A percentile compares a stretch with the other conserved stretches of the same genome.
These are phyloP conservation scores for Pleurotus platypus DNA, from an alignment of 768 basidiomycete species.

Conservation along the genomic window DNA sequence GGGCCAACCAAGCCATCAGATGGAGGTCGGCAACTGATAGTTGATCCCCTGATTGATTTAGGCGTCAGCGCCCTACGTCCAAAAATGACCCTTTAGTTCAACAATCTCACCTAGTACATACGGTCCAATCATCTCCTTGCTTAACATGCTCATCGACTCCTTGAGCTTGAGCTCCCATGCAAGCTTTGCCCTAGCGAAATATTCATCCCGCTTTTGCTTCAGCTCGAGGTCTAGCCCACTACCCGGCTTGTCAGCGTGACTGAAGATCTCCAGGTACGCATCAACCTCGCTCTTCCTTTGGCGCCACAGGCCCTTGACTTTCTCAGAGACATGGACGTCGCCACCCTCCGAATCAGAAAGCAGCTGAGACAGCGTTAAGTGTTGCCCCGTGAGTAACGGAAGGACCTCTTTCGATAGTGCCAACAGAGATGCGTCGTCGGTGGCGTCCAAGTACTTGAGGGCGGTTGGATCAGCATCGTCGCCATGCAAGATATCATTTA, in stretches of 20 bases:
- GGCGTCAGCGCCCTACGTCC: not conserved
- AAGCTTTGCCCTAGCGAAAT: slow-evolving; percentile 44
- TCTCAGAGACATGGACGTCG: slow-evolving; percentile 51
- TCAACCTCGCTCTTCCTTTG: slow-evolving; percentile 46
- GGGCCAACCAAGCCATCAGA: slow-evolving; percentile 70
- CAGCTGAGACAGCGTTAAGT: slow-evolving; percentile 44
- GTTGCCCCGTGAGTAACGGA: slow-evolving; percentile 42
- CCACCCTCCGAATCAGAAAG: slow-evolving; percentile 49
- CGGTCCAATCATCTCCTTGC: slow-evolving; percentile 60
- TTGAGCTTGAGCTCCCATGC: slow-evolving; percentile 52
- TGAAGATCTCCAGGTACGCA: slow-evolving; percentile 40
- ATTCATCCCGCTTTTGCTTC: slow-evolving; percentile 40
- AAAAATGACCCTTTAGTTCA: not conserved
- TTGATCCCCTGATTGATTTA: slow-evolving; percentile 63
- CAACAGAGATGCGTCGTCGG: slow-evolving; percentile 48
- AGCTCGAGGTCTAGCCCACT: slow-evolving; percentile 35
- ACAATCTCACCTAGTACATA: slow-evolving; percentile 53
- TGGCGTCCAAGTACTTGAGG: slow-evolving; percentile 57
- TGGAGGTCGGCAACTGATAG: slow-evolving; percentile 80
- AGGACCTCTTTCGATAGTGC: slow-evolving; percentile 39
- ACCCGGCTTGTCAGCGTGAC: slow-evolving; percentile 36
- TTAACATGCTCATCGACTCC: slow-evolving; percentile 42
- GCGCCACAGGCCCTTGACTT: slow-evolving; percentile 60
- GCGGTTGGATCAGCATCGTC: slow-evolving; percentile 59
- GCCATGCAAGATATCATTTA: slow-evolving; percentile 61